These are phyloP conservation scores for Colletotrichum sp. DNA, from an alignment of 2,329 filamentous ascomycete genomes.

Conservation along the genomic window DNA sequence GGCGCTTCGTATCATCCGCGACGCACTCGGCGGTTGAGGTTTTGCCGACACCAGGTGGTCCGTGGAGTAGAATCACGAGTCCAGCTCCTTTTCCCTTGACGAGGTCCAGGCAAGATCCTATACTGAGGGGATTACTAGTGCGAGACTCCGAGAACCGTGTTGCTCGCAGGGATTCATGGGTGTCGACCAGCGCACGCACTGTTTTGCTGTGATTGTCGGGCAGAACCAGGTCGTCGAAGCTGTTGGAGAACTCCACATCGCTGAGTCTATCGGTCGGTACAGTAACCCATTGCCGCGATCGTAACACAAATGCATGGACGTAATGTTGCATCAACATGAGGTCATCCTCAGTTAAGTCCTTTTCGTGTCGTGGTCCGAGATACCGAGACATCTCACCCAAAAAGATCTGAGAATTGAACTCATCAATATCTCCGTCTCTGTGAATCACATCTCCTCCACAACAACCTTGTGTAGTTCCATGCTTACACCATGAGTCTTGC, in stretches of 20 bases:
- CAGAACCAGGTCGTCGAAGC: conserved; percentile 19
- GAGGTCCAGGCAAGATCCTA: background rate
- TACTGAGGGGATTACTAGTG: background rate
- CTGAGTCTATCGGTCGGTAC: background rate
- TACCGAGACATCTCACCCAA: background rate
- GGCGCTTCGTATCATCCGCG: background rate
- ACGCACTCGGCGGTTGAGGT: background rate
- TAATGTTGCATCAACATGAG: conserved; percentile 1
- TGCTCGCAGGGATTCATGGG: background rate
- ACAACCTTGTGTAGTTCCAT: background rate
- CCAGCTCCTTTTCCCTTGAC: conserved; percentile 17
- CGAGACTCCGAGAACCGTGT: background rate
- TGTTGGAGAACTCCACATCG: conserved; percentile 11
- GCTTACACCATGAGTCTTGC: background rate
- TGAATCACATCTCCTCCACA: background rate
- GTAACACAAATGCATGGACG: conserved; percentile 17
- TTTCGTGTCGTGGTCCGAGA: background rate
- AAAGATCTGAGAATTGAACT: background rate
- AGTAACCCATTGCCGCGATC: conserved; percentile 17
- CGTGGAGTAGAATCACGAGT: background rate
- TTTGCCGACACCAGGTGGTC: background rate
- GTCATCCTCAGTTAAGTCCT: conserved; percentile 6
- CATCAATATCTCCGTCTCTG: background rate
- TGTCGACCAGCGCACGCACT: conserved; percentile 19
- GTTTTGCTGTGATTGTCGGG: conserved; percentile 13